phyloP scores from a whole-genome alignment of 2,329 filamentous ascomycete genomes.

The Hypoxylon sp. region DNA sequence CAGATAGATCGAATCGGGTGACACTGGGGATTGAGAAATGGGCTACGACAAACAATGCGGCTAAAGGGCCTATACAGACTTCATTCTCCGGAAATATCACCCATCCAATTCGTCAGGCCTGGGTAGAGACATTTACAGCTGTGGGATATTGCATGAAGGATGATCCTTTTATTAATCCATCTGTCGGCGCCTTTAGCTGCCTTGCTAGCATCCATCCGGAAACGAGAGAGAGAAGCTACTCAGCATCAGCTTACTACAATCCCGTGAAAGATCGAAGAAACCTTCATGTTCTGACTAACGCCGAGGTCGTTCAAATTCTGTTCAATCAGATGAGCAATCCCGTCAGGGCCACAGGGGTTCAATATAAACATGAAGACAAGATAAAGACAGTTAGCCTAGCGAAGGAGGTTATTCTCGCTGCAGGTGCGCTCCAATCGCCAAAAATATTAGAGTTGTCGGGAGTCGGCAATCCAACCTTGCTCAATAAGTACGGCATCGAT shows the following conservation, averaged over 20 bases:
- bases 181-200: conserved; percentile 17
- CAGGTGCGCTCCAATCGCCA: too few relatives aligned
- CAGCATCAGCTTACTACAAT: conserved; percentile 25
- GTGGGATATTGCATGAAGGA: conserved; percentile 8
- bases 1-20: conserved; percentile 32
- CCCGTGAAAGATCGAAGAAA: conserved; percentile 4
- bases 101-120: conserved; percentile 24
- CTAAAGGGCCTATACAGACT: conserved; percentile 8
- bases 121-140: conserved; percentile 24
- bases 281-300: neutral
- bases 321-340: too few relatives aligned
- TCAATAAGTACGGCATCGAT: too few relatives aligned
- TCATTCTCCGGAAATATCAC: conserved; percentile 14
- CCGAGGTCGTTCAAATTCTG: too few relatives aligned
- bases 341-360: too few relatives aligned
- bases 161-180: conserved; percentile 9
- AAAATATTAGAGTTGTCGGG: too few relatives aligned
- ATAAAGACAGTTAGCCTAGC: too few relatives aligned
- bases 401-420: too few relatives aligned
- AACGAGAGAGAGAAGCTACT: conserved; percentile 22
- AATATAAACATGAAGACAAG: too few relatives aligned
- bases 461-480: too few relatives aligned
- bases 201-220: conserved; percentile 20
- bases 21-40: conserved; percentile 29
- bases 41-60: neutral